phyloP scores from a whole-genome alignment of 176 grass and related monocot genomes.

The Lolium rigidum region DNA sequence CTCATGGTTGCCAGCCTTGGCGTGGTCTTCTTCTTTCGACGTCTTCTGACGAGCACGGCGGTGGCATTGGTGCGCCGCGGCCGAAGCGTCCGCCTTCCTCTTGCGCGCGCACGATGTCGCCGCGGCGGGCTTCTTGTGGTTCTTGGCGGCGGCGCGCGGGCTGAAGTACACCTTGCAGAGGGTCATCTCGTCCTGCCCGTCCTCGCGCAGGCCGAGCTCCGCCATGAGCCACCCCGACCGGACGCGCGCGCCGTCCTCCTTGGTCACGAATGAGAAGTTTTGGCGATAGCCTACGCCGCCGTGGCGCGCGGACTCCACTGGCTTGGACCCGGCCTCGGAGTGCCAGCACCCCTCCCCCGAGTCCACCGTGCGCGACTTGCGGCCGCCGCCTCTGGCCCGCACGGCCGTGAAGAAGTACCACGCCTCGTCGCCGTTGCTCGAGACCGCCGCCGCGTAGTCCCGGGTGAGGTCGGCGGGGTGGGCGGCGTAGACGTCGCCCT shows the following conservation, averaged over 20 bases:
- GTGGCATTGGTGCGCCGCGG: not conserved
- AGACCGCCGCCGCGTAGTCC: not conserved
- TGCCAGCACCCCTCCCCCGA: slow-evolving; percentile 42
- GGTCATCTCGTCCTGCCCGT: not conserved
- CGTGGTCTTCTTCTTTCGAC: not conserved
- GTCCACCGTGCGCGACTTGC: slow-evolving; percentile 49
- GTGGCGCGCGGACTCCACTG: not conserved
- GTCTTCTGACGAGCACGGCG: too few species aligned
- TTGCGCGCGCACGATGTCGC: not conserved
- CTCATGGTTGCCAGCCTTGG: not conserved
- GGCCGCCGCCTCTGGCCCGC: slow-evolving; percentile 27
- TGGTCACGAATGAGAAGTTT: slow-evolving; percentile 49
- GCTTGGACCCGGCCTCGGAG: slow-evolving; percentile 39
- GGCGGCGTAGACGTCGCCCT: slow-evolving; percentile 33
- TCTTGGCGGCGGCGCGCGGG: slow-evolving; percentile 12
- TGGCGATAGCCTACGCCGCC: slow-evolving; percentile 12
- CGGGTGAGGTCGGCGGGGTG: not conserved
- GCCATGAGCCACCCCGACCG: slow-evolving; percentile 48
- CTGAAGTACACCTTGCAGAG: slow-evolving; percentile 57
- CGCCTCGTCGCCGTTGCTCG: slow-evolving; percentile 34
- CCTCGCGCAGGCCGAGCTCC: slow-evolving; percentile 46
- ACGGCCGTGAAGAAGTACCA: slow-evolving; percentile 58
- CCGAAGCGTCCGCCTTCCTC: slow-evolving; percentile 41
- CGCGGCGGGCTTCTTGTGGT: not conserved
- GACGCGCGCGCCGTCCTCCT: slow-evolving; percentile 26